Evolutionary conservation across 208 protist genomes (phyloP), one percentile per base, ranked within the genome.

Genomic region (Endotrypanum monterogeii): DNA sequence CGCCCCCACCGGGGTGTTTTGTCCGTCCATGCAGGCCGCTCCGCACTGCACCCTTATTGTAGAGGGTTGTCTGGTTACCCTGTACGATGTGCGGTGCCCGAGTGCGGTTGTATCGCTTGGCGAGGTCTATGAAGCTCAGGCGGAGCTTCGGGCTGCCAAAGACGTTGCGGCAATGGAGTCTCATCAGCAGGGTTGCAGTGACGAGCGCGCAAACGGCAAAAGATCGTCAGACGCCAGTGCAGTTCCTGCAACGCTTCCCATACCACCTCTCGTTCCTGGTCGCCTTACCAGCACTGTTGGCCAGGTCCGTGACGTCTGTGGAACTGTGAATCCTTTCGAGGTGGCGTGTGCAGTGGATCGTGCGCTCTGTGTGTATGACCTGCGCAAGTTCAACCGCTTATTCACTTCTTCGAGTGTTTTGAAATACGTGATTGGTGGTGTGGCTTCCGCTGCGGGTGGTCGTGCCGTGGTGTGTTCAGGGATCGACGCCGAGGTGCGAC

Each of bases 361-460:
- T 6, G 83, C 89, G 6, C 46, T 96, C 20, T 89, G 79, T 73
- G 82, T 94, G 18, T 89, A 89, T 78, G 91, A 96, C 76, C 65
- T 89, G 51, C 89, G 91, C 69, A 96, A 94, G 74, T 96, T 90
- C 82, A 92, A 50, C 51, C 79, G 87, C 35, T 75, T 85, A 37
- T 76, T 79, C 48, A 86, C 88, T 41, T 82, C 82, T 8, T 88
- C 86, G 25, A 93, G 88, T 57, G 83, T 94, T 35, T 78, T 96
- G 30, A 96, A 96, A 80, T 96, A 94, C 75, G 78, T 83, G 41
- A 82, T 94, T 28, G 82, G 75, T 32, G 79, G 85, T 41, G 82
- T 94, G 44, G 76, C 89, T 5, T 62, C 85, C 30, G 78, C 86
- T 23, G 83, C 85, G 3, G 63, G 67, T 23, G 91, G 91, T 9